Evolutionary conservation across 345 rosid genomes (phyloP).

Genomic region (Lagerstroemia speciosa): DNA sequence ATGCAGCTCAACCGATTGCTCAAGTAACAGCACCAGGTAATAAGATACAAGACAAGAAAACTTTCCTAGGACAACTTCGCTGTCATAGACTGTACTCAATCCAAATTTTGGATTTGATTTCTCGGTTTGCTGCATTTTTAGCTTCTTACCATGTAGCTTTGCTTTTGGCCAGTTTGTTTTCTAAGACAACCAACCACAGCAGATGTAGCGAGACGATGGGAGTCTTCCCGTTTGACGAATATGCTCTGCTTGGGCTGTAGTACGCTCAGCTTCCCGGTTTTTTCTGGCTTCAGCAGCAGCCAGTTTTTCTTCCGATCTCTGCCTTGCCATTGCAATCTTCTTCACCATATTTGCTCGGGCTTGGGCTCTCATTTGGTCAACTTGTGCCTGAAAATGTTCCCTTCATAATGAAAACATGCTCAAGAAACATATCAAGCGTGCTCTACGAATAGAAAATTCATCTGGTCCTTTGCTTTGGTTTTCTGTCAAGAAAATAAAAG

Average conservation of each 20-base stretch:
- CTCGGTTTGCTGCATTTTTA: neutral
- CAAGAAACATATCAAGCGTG: neutral
- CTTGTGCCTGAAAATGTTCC: conserved; percentile 41
- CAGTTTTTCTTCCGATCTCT: conserved; percentile 49
- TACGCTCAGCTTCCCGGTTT: conserved; percentile 39
- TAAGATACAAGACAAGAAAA: neutral
- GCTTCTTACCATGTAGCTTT: too few species aligned
- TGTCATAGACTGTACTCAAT: neutral
- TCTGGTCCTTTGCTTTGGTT: neutral
- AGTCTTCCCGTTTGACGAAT: conserved; percentile 51
- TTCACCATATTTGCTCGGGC: conserved; percentile 53
- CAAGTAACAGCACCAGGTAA: neutral
- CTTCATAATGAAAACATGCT: neutral
- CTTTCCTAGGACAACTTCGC: neutral
- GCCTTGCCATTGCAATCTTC: conserved; percentile 51
- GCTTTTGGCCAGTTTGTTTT: neutral
- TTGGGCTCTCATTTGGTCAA: conserved; percentile 50
- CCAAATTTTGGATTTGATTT: neutral
- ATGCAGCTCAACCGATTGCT: neutral
- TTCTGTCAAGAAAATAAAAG: neutral
- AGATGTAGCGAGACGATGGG: conserved; percentile 37
- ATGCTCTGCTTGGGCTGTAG: conserved; percentile 43
- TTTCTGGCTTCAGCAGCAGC: conserved; percentile 48
- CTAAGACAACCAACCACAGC: conserved; percentile 49
- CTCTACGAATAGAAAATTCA: neutral